Evolutionary conservation across 2,329 filamentous ascomycete species (phyloP), one percentile per base, ranked within the genome.

Genomic region (Talaromyces sp.): DNA sequence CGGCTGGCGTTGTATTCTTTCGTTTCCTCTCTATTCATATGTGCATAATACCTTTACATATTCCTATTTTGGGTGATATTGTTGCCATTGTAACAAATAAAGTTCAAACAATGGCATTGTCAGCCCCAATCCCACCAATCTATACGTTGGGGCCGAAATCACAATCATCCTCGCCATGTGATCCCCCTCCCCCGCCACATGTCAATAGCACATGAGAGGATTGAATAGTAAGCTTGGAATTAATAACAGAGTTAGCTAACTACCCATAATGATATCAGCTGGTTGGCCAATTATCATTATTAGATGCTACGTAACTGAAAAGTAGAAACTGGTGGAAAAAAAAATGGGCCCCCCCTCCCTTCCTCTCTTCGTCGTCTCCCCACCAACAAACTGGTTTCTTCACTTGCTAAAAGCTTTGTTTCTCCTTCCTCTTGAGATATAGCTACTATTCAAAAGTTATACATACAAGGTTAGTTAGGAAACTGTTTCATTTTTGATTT

Each of bases 1-100:
- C 7, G 27, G 24, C 13, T 58, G 59, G 59, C 59, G 59, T 61
- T 58, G 32, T 24, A 43, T 26, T 17, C n/a, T 46, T 46, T 19
- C n/a, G 21, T 9, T 24, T 24, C 21, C 19, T 24, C 17, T 19
- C 43, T 46, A 19, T 46, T 46, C 21, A 21, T 24, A 11, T 46
- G 43, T 46, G 21, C 21, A 46, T 46, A 21, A 46, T 46, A 21
- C 9, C 24, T 46, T 21, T 46, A 46, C 35, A 38, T 38, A 46
- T 11, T 24, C 24, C 10, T 46, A 46, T 46, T 46, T 46, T 24
- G 43, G 4, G 24, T 46, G 19, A 46, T 21, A 46, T 13, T 24
- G 11, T 10, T 19, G 4, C 6, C 13, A n/a, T 21, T 24, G 1
- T 10, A 19, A 21, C n/a, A 46, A 46, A 21, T 11, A 13, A 24